phyloP scores from a whole-genome alignment of 148 eudicot species.

The Gaultheria prostrata region DNA sequence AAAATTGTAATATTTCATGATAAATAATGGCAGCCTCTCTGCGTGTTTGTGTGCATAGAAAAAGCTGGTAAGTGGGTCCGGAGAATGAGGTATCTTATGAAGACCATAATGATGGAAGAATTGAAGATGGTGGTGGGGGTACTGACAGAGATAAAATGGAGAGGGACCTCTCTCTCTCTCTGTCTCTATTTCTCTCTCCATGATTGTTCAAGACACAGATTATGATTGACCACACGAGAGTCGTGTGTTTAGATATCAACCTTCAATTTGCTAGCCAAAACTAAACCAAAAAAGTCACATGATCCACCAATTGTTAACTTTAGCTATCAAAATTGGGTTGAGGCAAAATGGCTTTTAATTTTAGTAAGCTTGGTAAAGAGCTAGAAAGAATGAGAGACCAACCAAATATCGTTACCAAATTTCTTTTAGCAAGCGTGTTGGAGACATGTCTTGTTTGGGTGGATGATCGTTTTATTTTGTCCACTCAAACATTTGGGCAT shows the following conservation, averaged over 20 bases:
- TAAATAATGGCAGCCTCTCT: background rate
- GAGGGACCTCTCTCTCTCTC: background rate
- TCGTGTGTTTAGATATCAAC: background rate
- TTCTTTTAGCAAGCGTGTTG: background rate
- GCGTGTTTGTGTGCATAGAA: background rate
- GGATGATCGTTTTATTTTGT: background rate
- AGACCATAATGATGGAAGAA: background rate
- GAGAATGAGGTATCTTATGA: slow-evolving; percentile 15
- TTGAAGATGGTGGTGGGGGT: background rate
- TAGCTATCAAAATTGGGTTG: background rate
- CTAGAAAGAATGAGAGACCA: background rate
- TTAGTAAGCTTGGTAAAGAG: background rate
- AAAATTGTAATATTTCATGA: background rate
- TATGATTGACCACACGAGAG: slow-evolving; percentile 8
- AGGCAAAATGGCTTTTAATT: background rate
- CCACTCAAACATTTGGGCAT: background rate
- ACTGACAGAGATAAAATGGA: background rate
- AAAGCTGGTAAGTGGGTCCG: slow-evolving; percentile 2
- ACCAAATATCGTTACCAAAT: background rate
- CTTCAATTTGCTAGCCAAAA: background rate
- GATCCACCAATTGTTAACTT: background rate
- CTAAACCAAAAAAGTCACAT: background rate
- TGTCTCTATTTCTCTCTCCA: background rate
- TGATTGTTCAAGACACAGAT: background rate
- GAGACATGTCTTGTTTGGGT: background rate